Base-by-base conservation (phyloP, 106 monocot species). In the Alisma plantagoaquatica region DNA sequence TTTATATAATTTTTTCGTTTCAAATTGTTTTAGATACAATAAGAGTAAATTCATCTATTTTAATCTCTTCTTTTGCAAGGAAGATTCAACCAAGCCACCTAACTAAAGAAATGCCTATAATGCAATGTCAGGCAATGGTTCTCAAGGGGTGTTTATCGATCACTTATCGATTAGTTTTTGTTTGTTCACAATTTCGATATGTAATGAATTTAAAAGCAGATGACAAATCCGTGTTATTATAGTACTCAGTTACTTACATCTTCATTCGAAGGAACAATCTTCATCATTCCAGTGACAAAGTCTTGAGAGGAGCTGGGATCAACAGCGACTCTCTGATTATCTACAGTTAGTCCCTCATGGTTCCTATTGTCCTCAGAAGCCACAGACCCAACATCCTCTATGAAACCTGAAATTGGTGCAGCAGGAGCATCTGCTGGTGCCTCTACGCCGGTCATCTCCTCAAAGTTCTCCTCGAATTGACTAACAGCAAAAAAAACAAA, bases 381-480 rank as follows among this genome's bases (percentile, higher is more conserved):
- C 46, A 63, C 66, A 59, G 26, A 43, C 33, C 1, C 32, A 23
- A 70, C 46, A 20, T 70, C 54, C 29, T 77, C 63, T 51, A 54
- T 27, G 23, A 54, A 43, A 23, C 23, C 69, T 42, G 64, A 62
- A 71, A 59, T 58, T 63, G 75, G 51, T 29, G 43, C 15, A 51
- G 70, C 57, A 19, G 73, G 70, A 25, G 56, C 35, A 38, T 45
- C 54, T 56, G 71, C 49, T 4, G 85, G 59, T 53, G 75, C 72
- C 56, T 73, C 79, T 57, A 54, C 65, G 51, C 59, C 70, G 17
- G 49, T 73, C 78, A 82, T 70, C 69, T 84, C 88, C 75, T 89
- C 96, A 72, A 89, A 73, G 29, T 78, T 89, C 63, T 80, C 87
- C 66, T 96, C 89, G 50, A 79, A 89, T 77, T 98, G 78, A 74